Percentiles rank a stretch among this genome's conserved stretches.
These are phyloP conservation scores for Malus sieversii DNA, from an alignment of 306 rosid genomes.

Conservation along the genomic window DNA sequence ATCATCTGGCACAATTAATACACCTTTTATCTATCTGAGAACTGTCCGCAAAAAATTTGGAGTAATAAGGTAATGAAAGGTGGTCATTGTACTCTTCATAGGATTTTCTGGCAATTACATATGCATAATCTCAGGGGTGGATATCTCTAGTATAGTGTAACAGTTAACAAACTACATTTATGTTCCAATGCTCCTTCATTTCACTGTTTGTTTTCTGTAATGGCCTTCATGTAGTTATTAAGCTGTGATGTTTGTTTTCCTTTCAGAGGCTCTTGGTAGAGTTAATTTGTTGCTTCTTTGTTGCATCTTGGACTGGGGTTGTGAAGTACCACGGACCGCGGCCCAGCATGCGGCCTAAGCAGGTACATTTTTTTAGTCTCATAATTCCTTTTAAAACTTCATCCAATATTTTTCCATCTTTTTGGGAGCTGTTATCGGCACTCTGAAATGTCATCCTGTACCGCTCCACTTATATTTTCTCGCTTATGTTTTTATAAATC, in stretches of 20 bases:
- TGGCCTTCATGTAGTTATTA: neutral
- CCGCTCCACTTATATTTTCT: neutral
- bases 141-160: neutral
- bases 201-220: neutral
- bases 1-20: neutral
- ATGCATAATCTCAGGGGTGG: neutral
- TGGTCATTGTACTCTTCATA: neutral
- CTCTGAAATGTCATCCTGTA: neutral
- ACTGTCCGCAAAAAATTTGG: neutral
- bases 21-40: neutral
- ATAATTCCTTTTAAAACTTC: neutral
- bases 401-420: constrained; percentile 4
- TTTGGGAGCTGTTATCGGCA: neutral
- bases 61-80: neutral
- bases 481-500: neutral
- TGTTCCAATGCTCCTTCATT: neutral
- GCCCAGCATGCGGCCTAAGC: constrained; percentile 87
- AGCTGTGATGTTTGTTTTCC: constrained; percentile 8
- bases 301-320: constrained; percentile 99
- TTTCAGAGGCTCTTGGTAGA: constrained; percentile 83
- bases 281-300: constrained; percentile 95
- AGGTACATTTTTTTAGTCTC: constrained; percentile 33
- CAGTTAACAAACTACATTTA: too few relatives aligned
- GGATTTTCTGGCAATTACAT: neutral
- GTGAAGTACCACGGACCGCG: constrained; percentile 96